Base-by-base conservation (phyloP, 345 rosid species). In the Brassica cretica region DNA sequence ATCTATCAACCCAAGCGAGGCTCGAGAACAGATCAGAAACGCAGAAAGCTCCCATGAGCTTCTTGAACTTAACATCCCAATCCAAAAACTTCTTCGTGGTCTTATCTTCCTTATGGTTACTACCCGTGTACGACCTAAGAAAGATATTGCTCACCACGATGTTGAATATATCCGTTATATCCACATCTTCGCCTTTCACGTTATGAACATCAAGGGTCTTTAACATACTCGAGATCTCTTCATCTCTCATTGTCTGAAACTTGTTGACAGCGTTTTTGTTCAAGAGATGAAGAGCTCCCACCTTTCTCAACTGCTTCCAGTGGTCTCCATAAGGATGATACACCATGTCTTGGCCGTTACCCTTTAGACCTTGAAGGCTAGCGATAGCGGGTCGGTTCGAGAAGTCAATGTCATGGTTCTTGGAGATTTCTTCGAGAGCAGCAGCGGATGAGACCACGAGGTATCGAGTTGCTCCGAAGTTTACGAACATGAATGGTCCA, bases 121-220 rank as follows among this genome's bases (percentile, higher is more conserved):
- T 83, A 83, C 75, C 92, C 83, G 15, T 88, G 76, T 14, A 87
- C 82, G 92, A 90, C 85, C 86, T 81, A 39, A 85, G 84, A 30
- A 77, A 27, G 64, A 77, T 11, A 30, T 77, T 70, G 44, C 33
- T 19, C 39, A 55, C 63, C 11, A 77, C 49, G 16, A 5, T 59
- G 56, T 68, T 63, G 64, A 77, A 77, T 53, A 63, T 19, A 61
- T 61, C 81, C 8, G 86, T 81, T 0, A 90, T 67, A 62, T 90
- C 85, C 3, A 87, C 79, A 0, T 67, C 82, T 15, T 21, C 55
- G 6, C 78, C 56, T 6, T 53, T 64, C 0, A 8, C 4, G 11
- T 70, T 75, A 5, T 3, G 79, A 83, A 30, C 75, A 18, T 78
- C 35, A 33, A 86, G 55, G 16, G 25, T 9, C n/a, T 75, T 32